Evolutionary conservation across 352 stramenopile genomes (phyloP), one percentile per base, ranked within the genome.

Genomic region (Phytophthora multivora): DNA sequence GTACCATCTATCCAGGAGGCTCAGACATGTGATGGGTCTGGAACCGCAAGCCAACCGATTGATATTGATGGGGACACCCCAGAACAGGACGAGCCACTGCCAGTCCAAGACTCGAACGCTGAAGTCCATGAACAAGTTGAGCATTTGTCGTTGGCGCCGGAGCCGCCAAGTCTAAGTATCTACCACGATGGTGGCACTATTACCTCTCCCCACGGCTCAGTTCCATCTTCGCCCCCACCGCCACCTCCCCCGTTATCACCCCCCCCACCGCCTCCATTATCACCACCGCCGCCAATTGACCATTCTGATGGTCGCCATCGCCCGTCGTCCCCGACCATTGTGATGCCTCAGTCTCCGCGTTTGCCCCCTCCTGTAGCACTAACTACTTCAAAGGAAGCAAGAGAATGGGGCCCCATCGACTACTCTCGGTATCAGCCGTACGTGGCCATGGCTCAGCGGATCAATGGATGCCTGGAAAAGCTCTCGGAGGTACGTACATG

Each of bases 381-480:
- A 25, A 47, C 57, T 46, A 16, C 25, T 19, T 47, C 25, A 9
- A 46, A 60, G 45, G 51, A 68, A 36, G 45, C 31, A 18, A 55
- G 48, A 42, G 47, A 63, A 11, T 66, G 59, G 40, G 63, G 51
- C 15, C 64, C 73, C 2, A 88, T 95, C n/a, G 83, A 93, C 33
- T 93, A 93, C 41, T 89, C 78, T 11, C 67, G 63, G 12, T 93
- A 90, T 60, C 71, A 79, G 3, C 67, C 80, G 10, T 96, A 96
- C 51, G 79, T 83, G 19, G 48, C 69, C 1, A 71, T 91, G 35
- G 87, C 87, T 19, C 85, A 94, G 40, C 83, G 86, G 23, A 85
- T 96, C 21, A 96, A 96, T 59, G 57, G 56, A 5, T 96, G 87
- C 18, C 74, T 96, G 30, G 87, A 96, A 63, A 73, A 76, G 42